Evolutionary conservation across 805 yeast species (phyloP).

Genomic region (Zygoascus biomembranicola): DNA sequence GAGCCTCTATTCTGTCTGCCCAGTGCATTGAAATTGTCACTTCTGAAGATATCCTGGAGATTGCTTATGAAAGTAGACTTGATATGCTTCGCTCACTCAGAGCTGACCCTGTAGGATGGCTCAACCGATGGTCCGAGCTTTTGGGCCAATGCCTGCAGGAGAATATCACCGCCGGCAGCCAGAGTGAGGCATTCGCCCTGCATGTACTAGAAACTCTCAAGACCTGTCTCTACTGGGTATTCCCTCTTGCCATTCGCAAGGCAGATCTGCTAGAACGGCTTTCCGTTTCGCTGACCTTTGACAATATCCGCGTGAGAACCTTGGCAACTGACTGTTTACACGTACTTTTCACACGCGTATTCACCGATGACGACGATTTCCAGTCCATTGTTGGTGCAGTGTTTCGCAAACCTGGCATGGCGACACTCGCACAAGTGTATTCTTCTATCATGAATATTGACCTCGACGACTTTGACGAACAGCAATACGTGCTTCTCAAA

Average conservation of each 20-base stretch:
- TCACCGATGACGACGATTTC: conserved; percentile 59
- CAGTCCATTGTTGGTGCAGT: conserved; percentile 70
- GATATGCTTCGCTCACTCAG: conserved; percentile 53
- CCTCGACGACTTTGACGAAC: conserved; percentile 65
- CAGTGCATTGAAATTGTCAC: conserved; percentile 78
- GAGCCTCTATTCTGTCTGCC: conserved; percentile 70
- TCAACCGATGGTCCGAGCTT: conserved; percentile 56
- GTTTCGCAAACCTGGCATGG: conserved; percentile 66
- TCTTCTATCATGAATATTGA: conserved; percentile 39
- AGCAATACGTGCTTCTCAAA: conserved; percentile 70
- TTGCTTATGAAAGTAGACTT: conserved; percentile 58
- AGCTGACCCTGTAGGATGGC: conserved; percentile 78
- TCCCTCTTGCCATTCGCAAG: conserved; percentile 61
- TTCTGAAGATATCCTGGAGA: conserved; percentile 54
- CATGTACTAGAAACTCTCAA: conserved; percentile 75
- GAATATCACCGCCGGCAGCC: conserved; percentile 30
- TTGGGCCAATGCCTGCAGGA: conserved; percentile 36
- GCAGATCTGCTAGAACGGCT: conserved; percentile 60
- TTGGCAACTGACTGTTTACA: conserved; percentile 88
- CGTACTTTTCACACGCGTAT: conserved; percentile 73
- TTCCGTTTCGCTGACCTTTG: conserved; percentile 41
- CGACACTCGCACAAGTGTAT: conserved; percentile 58
- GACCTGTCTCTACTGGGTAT: conserved; percentile 86
- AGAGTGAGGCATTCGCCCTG: conserved; percentile 41
- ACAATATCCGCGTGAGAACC: conserved; percentile 60